A percentile compares a stretch with the other conserved stretches of the same genome.
phyloP scores from a whole-genome alignment of 768 basidiomycete genomes.

The Russula olivacea region DNA sequence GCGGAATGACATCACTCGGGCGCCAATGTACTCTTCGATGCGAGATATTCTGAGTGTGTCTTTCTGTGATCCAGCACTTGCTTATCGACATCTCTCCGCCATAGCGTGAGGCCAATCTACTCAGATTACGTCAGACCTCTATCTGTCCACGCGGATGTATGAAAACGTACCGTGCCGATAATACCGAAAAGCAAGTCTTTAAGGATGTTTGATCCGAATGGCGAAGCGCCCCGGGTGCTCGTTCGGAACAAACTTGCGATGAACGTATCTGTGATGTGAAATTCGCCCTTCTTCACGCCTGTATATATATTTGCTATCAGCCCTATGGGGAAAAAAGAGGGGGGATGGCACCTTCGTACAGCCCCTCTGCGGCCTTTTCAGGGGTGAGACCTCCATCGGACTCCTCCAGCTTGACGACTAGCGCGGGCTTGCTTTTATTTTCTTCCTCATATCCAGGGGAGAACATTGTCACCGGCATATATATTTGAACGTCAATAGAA shows the following conservation, averaged over 20 bases:
- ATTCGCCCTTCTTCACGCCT: slow-evolving; percentile 66
- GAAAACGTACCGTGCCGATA: slow-evolving; percentile 39
- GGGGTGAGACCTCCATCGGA: slow-evolving; percentile 58
- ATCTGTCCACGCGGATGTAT: neutral
- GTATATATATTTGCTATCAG: neutral
- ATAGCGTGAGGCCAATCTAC: slow-evolving; percentile 38
- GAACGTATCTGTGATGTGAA: slow-evolving; percentile 71
- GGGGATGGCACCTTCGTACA: slow-evolving; percentile 50
- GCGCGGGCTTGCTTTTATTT: slow-evolving; percentile 67
- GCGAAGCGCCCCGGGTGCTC: slow-evolving; percentile 57
- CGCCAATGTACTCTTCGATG: slow-evolving; percentile 15
- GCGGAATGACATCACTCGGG: neutral
- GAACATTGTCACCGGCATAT: slow-evolving; percentile 77
- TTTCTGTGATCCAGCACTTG: slow-evolving; percentile 32
- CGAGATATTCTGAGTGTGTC: slow-evolving; percentile 37
- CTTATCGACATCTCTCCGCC: slow-evolving; percentile 37
- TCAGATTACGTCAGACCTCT: neutral
- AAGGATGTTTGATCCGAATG: slow-evolving; percentile 44
- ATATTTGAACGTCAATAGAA: slow-evolving; percentile 70
- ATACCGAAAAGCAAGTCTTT: slow-evolving; percentile 45
- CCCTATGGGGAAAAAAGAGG: neutral
- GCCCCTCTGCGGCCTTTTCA: slow-evolving; percentile 51
- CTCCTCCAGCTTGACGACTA: slow-evolving; percentile 73
- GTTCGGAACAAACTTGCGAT: slow-evolving; percentile 62
- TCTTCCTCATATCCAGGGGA: slow-evolving; percentile 74